Evolutionary conservation across 2,329 filamentous ascomycete species (phyloP), one percentile per base, ranked within the genome.

Genomic region (Verticillium dahliae): DNA sequence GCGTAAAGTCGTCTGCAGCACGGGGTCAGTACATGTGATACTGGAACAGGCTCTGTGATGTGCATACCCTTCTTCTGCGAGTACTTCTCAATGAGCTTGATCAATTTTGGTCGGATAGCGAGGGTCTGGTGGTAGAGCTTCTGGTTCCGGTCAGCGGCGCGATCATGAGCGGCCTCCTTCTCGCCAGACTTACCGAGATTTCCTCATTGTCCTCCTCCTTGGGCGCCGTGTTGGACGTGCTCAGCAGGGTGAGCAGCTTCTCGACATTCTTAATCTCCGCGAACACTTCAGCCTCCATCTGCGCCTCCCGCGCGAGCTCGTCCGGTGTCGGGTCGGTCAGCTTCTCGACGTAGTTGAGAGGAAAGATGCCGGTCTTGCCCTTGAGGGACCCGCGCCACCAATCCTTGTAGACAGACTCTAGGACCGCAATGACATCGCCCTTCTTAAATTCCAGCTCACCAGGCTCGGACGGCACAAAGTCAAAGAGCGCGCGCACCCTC

Each of bases 331-430:
- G 95, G 71, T 99, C 95, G 61, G 93, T 88, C 66, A 99, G 81
- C 76, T 99, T 99, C 78, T 99, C 95, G 15, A 99, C 95, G 71
- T 99, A 99, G 78, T 99, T 99, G 66, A 99, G 84, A 6, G 95
- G 95, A 76, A 99, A 99, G 66, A 99, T 99, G 68, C 95, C 95
- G 6, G 92, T 97, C 75, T 97, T 92, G 22, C 95, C 95, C 72
- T 93, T 88, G 62, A 99, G 80, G 52, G 93, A 96, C 1, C 95
- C 95, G 69, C 96, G 94, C 95, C 95, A 99, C 95, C 95, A 99
- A 75, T 99, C 95, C 76, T 98, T 99, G 79, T 96, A 99, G 1
- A 98, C 95, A 1, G 93, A 97, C 76, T 98, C 95, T 50, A 99
- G 82, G 15, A 99, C 95, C 1, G 95, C 94, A 74, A 99, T 99